Evolutionary conservation across 2,329 filamentous ascomycete genomes (phyloP).

Genomic region (Paramyrothecium sp.): DNA sequence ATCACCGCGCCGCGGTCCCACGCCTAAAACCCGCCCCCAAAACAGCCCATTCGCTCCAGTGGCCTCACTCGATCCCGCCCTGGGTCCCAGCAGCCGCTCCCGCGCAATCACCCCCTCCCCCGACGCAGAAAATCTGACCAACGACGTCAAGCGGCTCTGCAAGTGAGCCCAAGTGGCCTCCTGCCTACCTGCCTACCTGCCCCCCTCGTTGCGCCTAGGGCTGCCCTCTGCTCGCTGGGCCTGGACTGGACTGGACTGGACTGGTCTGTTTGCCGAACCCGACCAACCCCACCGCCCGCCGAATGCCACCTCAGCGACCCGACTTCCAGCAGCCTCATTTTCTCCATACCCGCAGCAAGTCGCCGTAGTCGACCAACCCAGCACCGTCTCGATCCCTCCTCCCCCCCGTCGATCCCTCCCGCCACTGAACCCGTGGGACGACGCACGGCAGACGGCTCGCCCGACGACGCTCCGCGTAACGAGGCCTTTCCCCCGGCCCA

Average conservation of each 20-base stretch:
- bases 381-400: background rate
- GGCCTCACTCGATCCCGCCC: background rate
- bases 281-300: background rate
- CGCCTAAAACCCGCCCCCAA: background rate
- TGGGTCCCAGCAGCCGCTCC: background rate
- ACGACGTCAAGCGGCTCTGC: conserved; percentile 1
- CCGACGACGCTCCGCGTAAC: background rate
- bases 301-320: background rate
- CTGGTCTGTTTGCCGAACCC: too few relatives aligned
- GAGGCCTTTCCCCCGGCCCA: background rate
- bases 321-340: background rate
- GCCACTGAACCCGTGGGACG: background rate
- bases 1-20: background rate
- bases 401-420: background rate
- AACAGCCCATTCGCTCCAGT: background rate
- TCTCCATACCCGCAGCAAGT: background rate
- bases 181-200: background rate
- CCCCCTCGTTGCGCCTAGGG: background rate
- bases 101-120: background rate
- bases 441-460: background rate
- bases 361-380: background rate
- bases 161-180: background rate
- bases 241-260: background rate
- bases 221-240: background rate
- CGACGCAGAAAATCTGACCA: background rate